Base-by-base conservation (phyloP, 768 basidiomycete genomes). In the Megacollybia marginata region DNA sequence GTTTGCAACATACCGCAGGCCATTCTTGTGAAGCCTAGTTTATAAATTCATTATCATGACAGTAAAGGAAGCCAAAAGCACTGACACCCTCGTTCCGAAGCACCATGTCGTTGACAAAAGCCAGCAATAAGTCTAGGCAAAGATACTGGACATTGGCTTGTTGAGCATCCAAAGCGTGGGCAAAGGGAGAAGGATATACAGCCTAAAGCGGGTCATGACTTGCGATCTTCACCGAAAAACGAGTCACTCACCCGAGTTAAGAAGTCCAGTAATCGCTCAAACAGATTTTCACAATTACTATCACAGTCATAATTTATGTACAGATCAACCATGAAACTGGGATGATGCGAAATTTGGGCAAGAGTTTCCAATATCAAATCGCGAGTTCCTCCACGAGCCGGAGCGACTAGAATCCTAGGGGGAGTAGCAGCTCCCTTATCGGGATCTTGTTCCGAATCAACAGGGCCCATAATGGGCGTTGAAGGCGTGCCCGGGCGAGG, bases 261-360 rank as follows among this genome's bases (percentile, higher is more conserved):
- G 64, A 98, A 96, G 20, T 85, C 88, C 52, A 94, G 70, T 18
- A 97, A 68, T 13, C 90, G 75, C 62, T 98, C 94, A 57, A 94
- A 95, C 49, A 98, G 67, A 63, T 98, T 95, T 69, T 98, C 96
- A 64, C 91, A 92, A 60, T 97, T 95, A 55, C 88, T 82, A 59
- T 96, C 92, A 60, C 93, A 97, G 62, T 99, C 96, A 65, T 97
- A 99, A 64, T 98, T 99, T 48, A 83, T 77, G 70, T 92, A 99
- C 12, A 96, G 71, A 59, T 98, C 92, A 43, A 95, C 90, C 88
- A 96, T 92, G 70, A 95, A 94, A 61, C 85, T 89, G 2, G 89
- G 81, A 57, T 88, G 82, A 2, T 86, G 75, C 13, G 89, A 85
- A 42, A 94, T 79, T 48, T 89, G 85, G 48, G 78, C 78, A 20